Base-by-base conservation (phyloP, 257 asterid genomes). In the Ajuga chamaepitys region DNA sequence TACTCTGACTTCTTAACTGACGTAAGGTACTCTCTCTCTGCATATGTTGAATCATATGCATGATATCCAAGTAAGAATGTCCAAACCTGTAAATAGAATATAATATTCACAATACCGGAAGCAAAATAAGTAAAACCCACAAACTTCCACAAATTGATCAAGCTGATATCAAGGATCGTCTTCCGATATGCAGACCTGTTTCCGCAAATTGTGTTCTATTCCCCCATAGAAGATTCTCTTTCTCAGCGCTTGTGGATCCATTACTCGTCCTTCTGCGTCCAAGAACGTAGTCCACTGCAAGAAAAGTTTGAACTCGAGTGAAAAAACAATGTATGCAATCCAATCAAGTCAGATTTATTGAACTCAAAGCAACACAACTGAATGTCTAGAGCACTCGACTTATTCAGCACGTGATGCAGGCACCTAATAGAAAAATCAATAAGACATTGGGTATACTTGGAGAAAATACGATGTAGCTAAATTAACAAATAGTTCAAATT, bases 201-300 rank as follows among this genome's bases (percentile, higher is more conserved):
- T 82, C 72, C 97, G 82, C 80, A 83, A 64, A 83, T 76, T 64
- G 53, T 81, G 90, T 66, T 94, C 98, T 61, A 88, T 80, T 32
- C 97, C 96, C 22, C 98, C 99, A 61, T 90, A 94, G 77, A 90
- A 94, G 76, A 90, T 85, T 81, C 98, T 75, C 74, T 82, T 86
- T 74, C 78, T 81, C 63, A 90, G 77, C 10, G 95, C 83, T 48
- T 85, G 69, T 21, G 95, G 58, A 71, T 94, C 95, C 80, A 37
- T 54, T 12, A 90, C 84, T 57, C 91, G 82, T 37, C 99, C 99
- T 82, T 94, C 98, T 59, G 84, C 84, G 80, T 94, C 99, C 87
- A 90, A 79, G 79, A 83, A 90, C 56, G 86, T 75, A 40, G 71
- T 58, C 98, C 98, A 94, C 99, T 94, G 79, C 79, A 83, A 48